phyloP scores from a whole-genome alignment of 139 green algal genomes.

The Coelastrella sp. region DNA sequence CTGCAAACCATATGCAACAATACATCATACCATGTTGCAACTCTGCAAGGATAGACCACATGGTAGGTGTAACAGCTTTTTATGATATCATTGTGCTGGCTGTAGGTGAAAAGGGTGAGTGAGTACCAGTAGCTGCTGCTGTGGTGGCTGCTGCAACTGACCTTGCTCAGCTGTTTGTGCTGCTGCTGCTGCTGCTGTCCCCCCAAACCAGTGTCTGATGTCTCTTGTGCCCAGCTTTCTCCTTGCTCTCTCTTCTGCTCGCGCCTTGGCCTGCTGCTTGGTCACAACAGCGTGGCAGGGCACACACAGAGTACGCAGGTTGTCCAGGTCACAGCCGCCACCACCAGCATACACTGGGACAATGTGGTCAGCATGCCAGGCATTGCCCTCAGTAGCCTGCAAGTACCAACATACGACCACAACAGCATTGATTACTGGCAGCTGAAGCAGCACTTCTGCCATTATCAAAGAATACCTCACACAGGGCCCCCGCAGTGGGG shows the following conservation, averaged over 20 bases:
- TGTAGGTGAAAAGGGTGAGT: too few relatives aligned
- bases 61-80: too few relatives aligned
- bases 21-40: too few relatives aligned
- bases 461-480: too few relatives aligned
- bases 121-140: conserved; percentile 43
- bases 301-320: conserved; percentile 91
- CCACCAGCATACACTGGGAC: conserved; percentile 86
- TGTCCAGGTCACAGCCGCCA: conserved; percentile 88
- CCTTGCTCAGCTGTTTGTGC: not conserved
- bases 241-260: conserved; percentile 54
- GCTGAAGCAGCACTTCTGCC: too few relatives aligned
- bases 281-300: conserved; percentile 74
- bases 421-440: too few relatives aligned
- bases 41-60: too few relatives aligned
- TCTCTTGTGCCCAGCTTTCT: conserved; percentile 50
- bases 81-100: too few relatives aligned
- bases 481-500: too few relatives aligned
- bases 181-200: not conserved
- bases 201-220: conserved; percentile 59
- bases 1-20: too few relatives aligned
- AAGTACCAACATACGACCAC: too few relatives aligned
- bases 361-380: conserved; percentile 94
- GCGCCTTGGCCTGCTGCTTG: conserved; percentile 56
- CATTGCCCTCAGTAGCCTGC: conserved; percentile 76
- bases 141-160: not conserved